These are phyloP conservation scores for Nakazawaea holstii DNA, from an alignment of 805 yeast genomes.

Conservation along the genomic window DNA sequence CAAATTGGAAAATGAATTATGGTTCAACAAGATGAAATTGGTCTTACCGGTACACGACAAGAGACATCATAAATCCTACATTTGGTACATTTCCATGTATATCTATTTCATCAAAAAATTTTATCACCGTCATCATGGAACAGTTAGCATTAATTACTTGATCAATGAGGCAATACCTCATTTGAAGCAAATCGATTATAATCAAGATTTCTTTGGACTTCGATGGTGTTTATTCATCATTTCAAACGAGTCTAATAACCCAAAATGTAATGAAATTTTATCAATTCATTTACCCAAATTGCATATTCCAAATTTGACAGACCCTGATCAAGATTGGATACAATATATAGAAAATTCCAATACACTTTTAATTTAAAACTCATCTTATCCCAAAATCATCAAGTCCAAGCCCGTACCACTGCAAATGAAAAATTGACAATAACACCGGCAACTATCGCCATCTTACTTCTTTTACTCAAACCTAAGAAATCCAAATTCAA, in stretches of 20 bases:
- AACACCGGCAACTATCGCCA: slow-evolving; percentile 70
- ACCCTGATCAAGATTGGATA: not conserved
- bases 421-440: slow-evolving; percentile 66
- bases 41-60: not conserved
- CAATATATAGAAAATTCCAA: not conserved
- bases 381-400: slow-evolving; percentile 1
- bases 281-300: not conserved
- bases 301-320: not conserved
- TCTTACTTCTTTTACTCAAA: slow-evolving; percentile 56
- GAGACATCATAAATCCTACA: slow-evolving; percentile 1
- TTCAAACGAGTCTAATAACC: not conserved
- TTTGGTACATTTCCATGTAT: slow-evolving; percentile 8
- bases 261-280: not conserved
- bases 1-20: slow-evolving; percentile 6
- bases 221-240: slow-evolving; percentile 6
- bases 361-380: not conserved
- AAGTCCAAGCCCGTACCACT: slow-evolving; percentile 43
- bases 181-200: not conserved
- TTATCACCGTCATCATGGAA: not conserved
- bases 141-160: slow-evolving; percentile 5
- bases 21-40: slow-evolving; percentile 4
- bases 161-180: slow-evolving; percentile 7
- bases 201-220: not conserved
- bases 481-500: slow-evolving; percentile 49
- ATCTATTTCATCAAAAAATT: slow-evolving; percentile 9